These are phyloP conservation scores for Glycyrrhiza uralensis DNA, from an alignment of 306 rosid species.

Conservation along the genomic window DNA sequence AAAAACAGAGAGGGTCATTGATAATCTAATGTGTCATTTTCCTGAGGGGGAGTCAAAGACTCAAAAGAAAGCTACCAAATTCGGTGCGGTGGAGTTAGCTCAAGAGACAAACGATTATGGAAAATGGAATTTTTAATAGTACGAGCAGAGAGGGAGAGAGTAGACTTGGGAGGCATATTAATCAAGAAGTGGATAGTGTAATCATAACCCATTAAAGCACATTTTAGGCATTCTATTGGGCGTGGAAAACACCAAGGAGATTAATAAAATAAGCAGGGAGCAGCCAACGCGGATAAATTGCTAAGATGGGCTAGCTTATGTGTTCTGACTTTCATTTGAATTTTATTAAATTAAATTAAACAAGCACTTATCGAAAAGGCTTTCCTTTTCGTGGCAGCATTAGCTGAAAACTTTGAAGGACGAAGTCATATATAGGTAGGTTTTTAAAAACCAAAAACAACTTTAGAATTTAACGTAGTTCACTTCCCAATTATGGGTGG, in stretches of 20 bases:
- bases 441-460: constrained; percentile 15
- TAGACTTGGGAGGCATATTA: not conserved
- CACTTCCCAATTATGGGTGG: constrained; percentile 26
- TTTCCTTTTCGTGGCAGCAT: constrained; percentile 1
- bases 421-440: not conserved
- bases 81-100: constrained; percentile 18
- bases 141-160: not conserved
- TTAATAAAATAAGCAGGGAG: not conserved
- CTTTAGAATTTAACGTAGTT: constrained; percentile 4
- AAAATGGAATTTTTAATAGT: not conserved
- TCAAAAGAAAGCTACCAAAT: constrained; percentile 18
- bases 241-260: not conserved
- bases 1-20: not conserved
- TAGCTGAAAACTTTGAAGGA: constrained; percentile 20
- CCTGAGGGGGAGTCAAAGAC: not conserved
- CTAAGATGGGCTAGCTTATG: not conserved
- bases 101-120: not conserved
- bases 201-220: constrained; percentile 27
- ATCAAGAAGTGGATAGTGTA: constrained; percentile 25
- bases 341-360: not conserved
- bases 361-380: constrained; percentile 1
- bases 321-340: constrained; percentile 15
- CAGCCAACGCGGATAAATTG: constrained; percentile 21
- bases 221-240: constrained; percentile 12
- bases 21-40: not conserved